A percentile compares a stretch with the other conserved stretches of the same genome.
Conservation (phyloP, 2,329 filamentous ascomycete species). For the Monosporascus sp. region DNA sequence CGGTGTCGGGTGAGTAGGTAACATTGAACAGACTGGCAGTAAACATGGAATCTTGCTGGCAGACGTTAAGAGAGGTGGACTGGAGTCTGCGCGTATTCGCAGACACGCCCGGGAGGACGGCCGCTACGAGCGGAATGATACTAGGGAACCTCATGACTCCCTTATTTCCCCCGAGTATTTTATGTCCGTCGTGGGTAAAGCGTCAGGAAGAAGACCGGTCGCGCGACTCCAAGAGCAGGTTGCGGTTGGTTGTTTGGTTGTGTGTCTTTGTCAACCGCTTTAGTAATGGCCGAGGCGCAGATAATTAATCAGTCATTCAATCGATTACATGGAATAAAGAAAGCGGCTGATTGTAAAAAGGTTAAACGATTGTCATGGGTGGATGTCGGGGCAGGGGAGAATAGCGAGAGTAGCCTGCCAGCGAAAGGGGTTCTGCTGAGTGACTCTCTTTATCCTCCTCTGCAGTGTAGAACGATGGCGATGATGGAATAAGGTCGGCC, state of each 20-base stretch:
- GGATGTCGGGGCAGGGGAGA: neutral
- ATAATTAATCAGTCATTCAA: neutral
- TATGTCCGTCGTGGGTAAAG: too few relatives aligned
- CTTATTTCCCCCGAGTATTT: too few relatives aligned
- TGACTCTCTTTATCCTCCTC: neutral
- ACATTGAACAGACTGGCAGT: constrained; percentile 87
- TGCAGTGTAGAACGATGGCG: neutral
- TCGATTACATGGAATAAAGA: neutral
- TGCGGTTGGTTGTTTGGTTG: neutral
- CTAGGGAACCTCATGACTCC: constrained; percentile 43
- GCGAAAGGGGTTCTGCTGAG: neutral
- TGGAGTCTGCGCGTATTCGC: constrained; percentile 64
- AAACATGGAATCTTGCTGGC: constrained; percentile 79
- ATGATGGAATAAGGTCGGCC: neutral
- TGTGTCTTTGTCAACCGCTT: neutral
- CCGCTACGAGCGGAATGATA: constrained; percentile 39
- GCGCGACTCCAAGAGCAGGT: neutral
- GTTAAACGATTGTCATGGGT: neutral
- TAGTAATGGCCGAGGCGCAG: neutral
- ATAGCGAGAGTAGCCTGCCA: constrained; percentile 1
- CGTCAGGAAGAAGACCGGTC: neutral
- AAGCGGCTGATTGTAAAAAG: neutral
- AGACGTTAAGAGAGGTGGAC: constrained; percentile 79
- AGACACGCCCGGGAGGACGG: constrained; percentile 39
- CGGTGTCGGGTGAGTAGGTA: constrained; percentile 70